phyloP scores from a whole-genome alignment of 441 rosid species.

The Melastoma candidum region DNA sequence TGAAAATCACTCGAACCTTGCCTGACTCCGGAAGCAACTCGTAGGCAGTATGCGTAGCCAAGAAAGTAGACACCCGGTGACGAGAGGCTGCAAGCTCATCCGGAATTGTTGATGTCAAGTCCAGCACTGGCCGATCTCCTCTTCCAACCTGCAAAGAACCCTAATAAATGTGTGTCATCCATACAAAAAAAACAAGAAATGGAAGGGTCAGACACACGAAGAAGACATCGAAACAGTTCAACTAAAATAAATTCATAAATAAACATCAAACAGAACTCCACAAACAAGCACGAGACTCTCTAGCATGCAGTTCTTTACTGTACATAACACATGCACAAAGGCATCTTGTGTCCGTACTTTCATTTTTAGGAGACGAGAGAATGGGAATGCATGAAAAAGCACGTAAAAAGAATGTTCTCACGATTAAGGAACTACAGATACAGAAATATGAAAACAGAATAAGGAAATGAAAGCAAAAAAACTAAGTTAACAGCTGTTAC shows the following conservation, averaged over 20 bases:
- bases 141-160: slow-evolving; percentile 18
- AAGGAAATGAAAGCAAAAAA: background rate
- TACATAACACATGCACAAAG: too few species aligned
- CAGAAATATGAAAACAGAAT: background rate
- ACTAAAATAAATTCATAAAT: too few species aligned
- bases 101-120: slow-evolving; percentile 30
- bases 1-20: slow-evolving; percentile 47
- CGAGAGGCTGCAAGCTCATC: slow-evolving; percentile 45
- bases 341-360: too few species aligned
- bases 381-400: too few species aligned
- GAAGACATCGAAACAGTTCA: too few species aligned
- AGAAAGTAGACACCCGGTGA: slow-evolving; percentile 36
- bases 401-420: too few species aligned
- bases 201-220: too few species aligned
- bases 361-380: too few species aligned
- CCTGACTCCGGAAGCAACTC: slow-evolving; percentile 74
- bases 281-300: too few species aligned
- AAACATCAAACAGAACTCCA: too few species aligned
- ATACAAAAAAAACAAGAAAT: slow-evolving; percentile 1
- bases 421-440: too few species aligned
- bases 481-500: slow-evolving; percentile 11
- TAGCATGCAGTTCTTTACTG: too few species aligned
- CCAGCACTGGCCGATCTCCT: slow-evolving; percentile 20
- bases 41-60: slow-evolving; percentile 46
- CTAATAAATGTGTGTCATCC: slow-evolving; percentile 1